Evolutionary conservation across 164 flowering plant genomes (phyloP).

Genomic region (Vitis vinifera): ASM3070453v1 NC_081815.1:2635001-2635500

Average conservation of each 20-base stretch:
- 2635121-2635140: constrained; percentile 99
- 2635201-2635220: neutral
- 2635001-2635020: too few species aligned
- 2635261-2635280: constrained; percentile 71
- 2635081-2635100: neutral
- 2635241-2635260: constrained; percentile 1
- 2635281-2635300: constrained; percentile 74
- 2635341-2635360: constrained; percentile 46
- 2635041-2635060: too few species aligned
- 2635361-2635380: constrained; percentile 36
- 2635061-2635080: neutral
- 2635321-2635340: constrained; percentile 71
- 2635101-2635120: neutral
- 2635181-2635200: constrained; percentile 72
- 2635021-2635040: too few species aligned
- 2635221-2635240: too few species aligned
- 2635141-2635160: constrained; percentile 86
- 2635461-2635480: constrained; percentile 51
- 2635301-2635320: constrained; percentile 83
- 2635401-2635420: constrained; percentile 53
- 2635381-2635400: constrained; percentile 29
- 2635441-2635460: constrained; percentile 39
- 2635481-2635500: constrained; percentile 56
- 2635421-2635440: constrained; percentile 41
- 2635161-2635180: constrained; percentile 71